Evolutionary conservation across 176 grass and related monocot genomes (phyloP), one percentile per base, ranked within the genome.

Genomic region (Alopecurus myosuroides): DNA sequence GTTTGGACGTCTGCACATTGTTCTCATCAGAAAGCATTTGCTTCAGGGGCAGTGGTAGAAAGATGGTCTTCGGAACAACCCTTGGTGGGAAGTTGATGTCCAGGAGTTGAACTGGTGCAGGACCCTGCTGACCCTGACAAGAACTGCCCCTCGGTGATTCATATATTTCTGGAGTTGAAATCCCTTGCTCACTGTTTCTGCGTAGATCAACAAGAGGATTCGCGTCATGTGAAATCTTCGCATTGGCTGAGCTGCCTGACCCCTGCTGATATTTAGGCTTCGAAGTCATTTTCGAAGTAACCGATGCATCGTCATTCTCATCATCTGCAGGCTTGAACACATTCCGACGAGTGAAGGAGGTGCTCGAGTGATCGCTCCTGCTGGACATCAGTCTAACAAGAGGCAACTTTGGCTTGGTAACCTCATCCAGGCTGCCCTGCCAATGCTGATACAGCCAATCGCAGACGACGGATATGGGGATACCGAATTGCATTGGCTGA

Each of bases 371-470:
- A 56, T 94, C 93, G 31, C 85, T 90, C 79, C 76, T 86, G 39
- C 82, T 77, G 46, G 93, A 90, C 90, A 94, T 90, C 33, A 90
- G 25, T 71, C 85, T 75, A 92, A 94, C 82, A 33, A 89, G 88
- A 78, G 90, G 88, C 55, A 97, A 84, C 68, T 94, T 92, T 55
- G 90, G 95, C 53, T 97, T 97, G 78, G 79, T 93, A 84, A 97
- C 92, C 84, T 97, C 95, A 49, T 97, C 95, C 80, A 97, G 86
- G 57, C 72, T 94, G 11, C 95, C 95, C 60, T 93, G 84, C 95
- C 95, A 97, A 68, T 97, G 95, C 88, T 97, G 95, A 84, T 94
- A 81, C 65, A 97, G 53, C 95, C 95, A 97, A 91, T 97, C 91
- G 19, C 95, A 97, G 25, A 94, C 90, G 35, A 97, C 90, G 22